A percentile compares a stretch with the other conserved stretches of the same genome.
Evolutionary conservation across 2,329 filamentous ascomycete species (phyloP).

Genomic region (Metarhizium brunneum): DNA sequence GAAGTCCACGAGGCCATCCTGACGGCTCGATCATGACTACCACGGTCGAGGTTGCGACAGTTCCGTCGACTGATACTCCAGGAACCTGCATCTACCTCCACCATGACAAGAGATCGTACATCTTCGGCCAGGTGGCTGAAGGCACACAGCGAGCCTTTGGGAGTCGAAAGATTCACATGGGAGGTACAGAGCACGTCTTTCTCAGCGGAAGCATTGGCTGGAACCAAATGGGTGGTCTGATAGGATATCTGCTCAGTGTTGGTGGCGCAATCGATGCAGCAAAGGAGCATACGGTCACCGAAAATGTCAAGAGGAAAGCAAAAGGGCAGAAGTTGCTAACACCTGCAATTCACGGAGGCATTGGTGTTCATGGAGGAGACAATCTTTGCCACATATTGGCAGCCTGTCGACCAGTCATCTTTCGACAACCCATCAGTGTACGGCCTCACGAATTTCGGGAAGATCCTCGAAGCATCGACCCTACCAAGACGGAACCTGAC

Average conservation of each 20-base stretch:
- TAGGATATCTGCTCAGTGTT: constrained; percentile 78
- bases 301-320: constrained; percentile 30
- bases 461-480: constrained; percentile 25
- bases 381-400: constrained; percentile 76
- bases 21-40: constrained; percentile 51
- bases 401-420: constrained; percentile 76
- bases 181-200: constrained; percentile 68
- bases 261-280: constrained; percentile 54
- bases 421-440: constrained; percentile 74
- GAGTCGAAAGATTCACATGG: constrained; percentile 56
- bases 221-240: constrained; percentile 67
- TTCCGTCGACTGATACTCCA: constrained; percentile 79
- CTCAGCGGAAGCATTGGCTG: constrained; percentile 70
- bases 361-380: constrained; percentile 68
- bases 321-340: constrained; percentile 25
- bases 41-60: constrained; percentile 65
- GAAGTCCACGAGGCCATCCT: background rate
- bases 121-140: constrained; percentile 76
- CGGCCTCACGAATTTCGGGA: constrained; percentile 55
- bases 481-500: constrained; percentile 41
- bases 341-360: constrained; percentile 17
- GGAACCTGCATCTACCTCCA: constrained; percentile 71
- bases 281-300: constrained; percentile 27
- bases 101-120: constrained; percentile 72
- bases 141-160: constrained; percentile 72